Evolutionary conservation across 225 moss, liverwort and hornwort genomes (phyloP), one percentile per base, ranked within the genome.

Genomic region (Thuidium tamariscinum): DNA sequence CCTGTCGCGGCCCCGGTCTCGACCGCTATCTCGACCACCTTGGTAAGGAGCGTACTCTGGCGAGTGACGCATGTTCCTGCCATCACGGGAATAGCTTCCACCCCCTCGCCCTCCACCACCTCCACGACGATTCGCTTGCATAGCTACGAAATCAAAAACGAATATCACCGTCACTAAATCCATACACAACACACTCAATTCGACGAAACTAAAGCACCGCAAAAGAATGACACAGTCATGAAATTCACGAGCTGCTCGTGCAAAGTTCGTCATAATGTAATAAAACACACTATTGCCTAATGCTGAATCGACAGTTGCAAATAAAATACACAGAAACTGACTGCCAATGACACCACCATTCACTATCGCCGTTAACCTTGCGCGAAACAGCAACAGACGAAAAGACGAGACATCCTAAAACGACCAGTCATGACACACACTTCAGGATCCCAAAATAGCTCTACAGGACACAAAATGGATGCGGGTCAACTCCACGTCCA

Each of bases 21-120:
- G 92, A 25, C 96, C 95, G 18, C 96, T 88, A 18, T 91, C 91
- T 30, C 97, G 93, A 29, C 98, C 95, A 41, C 96, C 93, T 84
- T 91, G 94, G 85, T 98, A 98, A 22, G 98, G 98, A 9, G 96
- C 91, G 77, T 98, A 98, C 67, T 98, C 98, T 54, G 96, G 98
- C 32, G 98, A 98, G 82, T 96, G 98, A 10, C 96, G 94, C 49
- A 94, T 91, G 79, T 89, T 95, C 78, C 98, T 86, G 21, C 93
- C 93, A 87, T 96, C 98, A 66, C 98, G 95, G 11, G 94, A 95
- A 73, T 93, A 96, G 73, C 96, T 95, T 49, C 97, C 95, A 83
- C 95, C 95, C 5, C 96, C 92, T 80, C 95, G 91, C 8, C 96
- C 96, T 80, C 96, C 95, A 68, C 97, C 92, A 19, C 96, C 95